Conservation (phyloP, 768 basidiomycete genomes). For the Xerocomellus chrysenteron region DNA sequence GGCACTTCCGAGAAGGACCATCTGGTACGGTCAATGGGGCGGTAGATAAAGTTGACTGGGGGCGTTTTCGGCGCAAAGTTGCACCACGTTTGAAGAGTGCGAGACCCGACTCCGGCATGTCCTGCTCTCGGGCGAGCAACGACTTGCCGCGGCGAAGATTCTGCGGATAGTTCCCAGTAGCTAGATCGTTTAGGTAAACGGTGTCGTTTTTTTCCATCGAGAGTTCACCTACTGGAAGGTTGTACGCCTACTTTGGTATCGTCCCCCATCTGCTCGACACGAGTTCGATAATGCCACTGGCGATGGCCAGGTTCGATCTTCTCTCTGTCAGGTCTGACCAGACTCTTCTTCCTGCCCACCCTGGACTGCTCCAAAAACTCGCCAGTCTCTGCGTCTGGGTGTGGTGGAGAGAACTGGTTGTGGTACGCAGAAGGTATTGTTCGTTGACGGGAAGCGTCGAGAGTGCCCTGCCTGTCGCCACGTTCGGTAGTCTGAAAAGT, state of each 20-base stretch:
- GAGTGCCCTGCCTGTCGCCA: conserved; percentile 60
- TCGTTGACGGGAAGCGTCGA: conserved; percentile 56
- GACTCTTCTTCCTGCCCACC: conserved; percentile 83
- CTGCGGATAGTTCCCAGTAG: conserved; percentile 77
- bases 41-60: conserved; percentile 41
- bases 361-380: conserved; percentile 46
- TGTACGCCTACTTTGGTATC: conserved; percentile 70
- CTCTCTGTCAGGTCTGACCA: conserved; percentile 91
- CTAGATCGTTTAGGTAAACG: conserved; percentile 32
- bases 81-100: conserved; percentile 87
- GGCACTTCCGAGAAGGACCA: conserved; percentile 47
- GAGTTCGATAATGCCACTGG: conserved; percentile 91
- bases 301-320: conserved; percentile 94
- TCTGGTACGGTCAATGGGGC: conserved; percentile 38
- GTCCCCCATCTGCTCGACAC: conserved; percentile 75
- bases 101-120: conserved; percentile 87
- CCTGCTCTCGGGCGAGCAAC: conserved; percentile 86
- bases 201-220: background rate
- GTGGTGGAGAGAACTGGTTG: conserved; percentile 43
- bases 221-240: conserved; percentile 70
- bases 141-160: conserved; percentile 82
- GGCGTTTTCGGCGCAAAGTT: conserved; percentile 71
- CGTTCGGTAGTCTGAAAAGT: conserved; percentile 70
- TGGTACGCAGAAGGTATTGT: conserved; percentile 46
- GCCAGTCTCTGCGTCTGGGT: conserved; percentile 32